Evolutionary conservation across 1,139 yeast species (phyloP), one percentile per base, ranked within the genome.

Genomic region (Pneumocystis oryctolagi): DNA sequence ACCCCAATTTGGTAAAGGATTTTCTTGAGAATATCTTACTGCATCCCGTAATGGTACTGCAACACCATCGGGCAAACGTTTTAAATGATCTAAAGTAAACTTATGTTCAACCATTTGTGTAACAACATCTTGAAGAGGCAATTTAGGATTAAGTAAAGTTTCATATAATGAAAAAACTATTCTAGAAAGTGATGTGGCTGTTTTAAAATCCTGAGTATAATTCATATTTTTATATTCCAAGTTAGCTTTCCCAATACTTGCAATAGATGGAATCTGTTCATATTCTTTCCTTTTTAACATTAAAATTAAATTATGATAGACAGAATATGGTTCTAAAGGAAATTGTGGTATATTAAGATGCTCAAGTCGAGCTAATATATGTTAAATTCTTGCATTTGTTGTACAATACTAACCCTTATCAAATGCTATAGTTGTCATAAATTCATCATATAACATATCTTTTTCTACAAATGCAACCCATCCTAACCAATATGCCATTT

Each of bases 1-100:
- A 37, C 61, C 63, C 69, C 69, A 67, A 25, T 63, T 62, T 2
- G 65, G 76, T 0, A 80, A 78, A 0, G 87, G 79, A 32, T 75
- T 74, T 60, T 80, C 81, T 69, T 84, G 89, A 66, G 87, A 81
- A 42, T 73, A 74, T 69, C 80, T 77, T 5, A 73, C 64, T 1
- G 71, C 70, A 55, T 73, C 75, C 66, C 81, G 82, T 61, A 89
- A 73, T 0, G 94, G 89, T 3, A 85, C 74, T 35, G 80, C 74
- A 1, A 89, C 76, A 0, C 95, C 95, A 2, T 83, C 75, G 0
- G 96, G 96, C 68, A 79, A 85, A 0, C 89, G 81, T 60, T 87
- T 47, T 47, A 47, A 25, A 47, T 47, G 55, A 47, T 47, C 55
- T 25, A 47, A 47, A 25, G 55, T 47, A 25, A 47, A 47, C 31